A percentile compares a stretch with the other conserved stretches of the same genome.
Conservation (phyloP, 257 asterid genomes). For the Nicotiana otophora region DNA sequence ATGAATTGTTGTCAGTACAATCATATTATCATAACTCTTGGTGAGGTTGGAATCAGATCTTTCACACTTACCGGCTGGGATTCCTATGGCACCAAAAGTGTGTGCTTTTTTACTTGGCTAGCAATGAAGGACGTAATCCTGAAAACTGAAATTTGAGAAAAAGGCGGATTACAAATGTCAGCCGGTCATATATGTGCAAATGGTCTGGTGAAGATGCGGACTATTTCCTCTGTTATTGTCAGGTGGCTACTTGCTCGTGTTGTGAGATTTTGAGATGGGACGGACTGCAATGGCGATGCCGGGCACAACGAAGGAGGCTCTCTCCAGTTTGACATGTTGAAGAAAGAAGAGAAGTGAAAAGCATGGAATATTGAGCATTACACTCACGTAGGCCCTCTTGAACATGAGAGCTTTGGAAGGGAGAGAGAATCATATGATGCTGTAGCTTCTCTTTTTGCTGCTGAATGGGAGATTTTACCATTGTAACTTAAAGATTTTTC, state of each 20-base stretch:
- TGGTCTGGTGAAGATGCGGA: not conserved
- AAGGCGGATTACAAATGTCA: not conserved
- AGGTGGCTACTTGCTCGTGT: not conserved
- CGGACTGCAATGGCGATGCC: not conserved
- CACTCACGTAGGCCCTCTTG: not conserved
- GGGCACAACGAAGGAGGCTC: not conserved
- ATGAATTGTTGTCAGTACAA: not conserved
- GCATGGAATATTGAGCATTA: not conserved
- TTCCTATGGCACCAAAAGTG: not conserved
- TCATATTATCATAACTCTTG: not conserved
- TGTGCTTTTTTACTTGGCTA: not conserved
- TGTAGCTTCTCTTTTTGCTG: not conserved
- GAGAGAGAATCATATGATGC: not conserved
- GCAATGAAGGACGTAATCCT: not conserved
- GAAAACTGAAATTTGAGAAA: not conserved
- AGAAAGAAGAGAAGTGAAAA: not conserved
- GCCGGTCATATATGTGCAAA: not conserved
- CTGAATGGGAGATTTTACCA: not conserved
- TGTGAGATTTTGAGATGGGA: not conserved
- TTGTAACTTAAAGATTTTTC: not conserved
- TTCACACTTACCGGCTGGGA: not conserved
- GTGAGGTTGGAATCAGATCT: not conserved
- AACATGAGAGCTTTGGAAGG: not conserved
- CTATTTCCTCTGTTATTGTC: not conserved
- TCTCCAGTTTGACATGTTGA: not conserved